These are phyloP conservation scores for Fusarium concolor DNA, from an alignment of 2,329 filamentous ascomycete species.

Conservation along the genomic window DNA sequence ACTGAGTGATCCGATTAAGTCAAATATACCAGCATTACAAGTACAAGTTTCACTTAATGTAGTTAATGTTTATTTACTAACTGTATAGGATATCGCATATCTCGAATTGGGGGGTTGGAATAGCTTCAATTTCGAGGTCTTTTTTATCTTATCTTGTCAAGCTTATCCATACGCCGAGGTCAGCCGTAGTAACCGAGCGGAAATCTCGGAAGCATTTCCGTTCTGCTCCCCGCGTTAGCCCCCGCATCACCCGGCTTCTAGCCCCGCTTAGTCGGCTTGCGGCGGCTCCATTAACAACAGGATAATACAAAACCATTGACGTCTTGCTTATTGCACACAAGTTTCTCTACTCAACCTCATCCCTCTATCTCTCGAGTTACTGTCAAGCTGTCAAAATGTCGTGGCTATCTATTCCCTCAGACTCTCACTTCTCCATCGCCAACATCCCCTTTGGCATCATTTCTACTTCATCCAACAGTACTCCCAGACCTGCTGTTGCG, in stretches of 20 bases:
- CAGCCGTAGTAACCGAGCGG: constrained; percentile 21
- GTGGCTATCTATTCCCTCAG: constrained; percentile 51
- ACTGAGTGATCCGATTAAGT: too few relatives aligned
- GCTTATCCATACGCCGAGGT: background rate
- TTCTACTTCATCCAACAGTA: constrained; percentile 66
- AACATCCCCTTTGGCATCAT: constrained; percentile 90
- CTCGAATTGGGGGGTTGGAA: too few relatives aligned
- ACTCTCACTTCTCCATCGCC: constrained; percentile 63
- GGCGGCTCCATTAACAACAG: constrained; percentile 22
- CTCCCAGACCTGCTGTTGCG: constrained; percentile 74
- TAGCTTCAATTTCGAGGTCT: too few relatives aligned
- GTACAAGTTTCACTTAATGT: too few relatives aligned
- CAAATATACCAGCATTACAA: too few relatives aligned
- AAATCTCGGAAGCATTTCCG: constrained; percentile 8
- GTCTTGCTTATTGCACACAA: background rate
- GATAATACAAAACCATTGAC: constrained; percentile 19
- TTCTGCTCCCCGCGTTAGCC: background rate
- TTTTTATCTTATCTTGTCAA: too few relatives aligned
- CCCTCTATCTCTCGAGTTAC: too few relatives aligned
- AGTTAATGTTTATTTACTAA: too few relatives aligned
- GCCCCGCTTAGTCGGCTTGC: constrained; percentile 32
- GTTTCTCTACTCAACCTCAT: background rate
- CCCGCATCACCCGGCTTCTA: constrained; percentile 23
- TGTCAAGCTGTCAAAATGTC: constrained; percentile 35
- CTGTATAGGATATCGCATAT: too few relatives aligned